Evolutionary conservation across 2,329 filamentous ascomycete genomes (phyloP), one percentile per base, ranked within the genome.

Genomic region (Pseudohalonectria lignicola): DNA sequence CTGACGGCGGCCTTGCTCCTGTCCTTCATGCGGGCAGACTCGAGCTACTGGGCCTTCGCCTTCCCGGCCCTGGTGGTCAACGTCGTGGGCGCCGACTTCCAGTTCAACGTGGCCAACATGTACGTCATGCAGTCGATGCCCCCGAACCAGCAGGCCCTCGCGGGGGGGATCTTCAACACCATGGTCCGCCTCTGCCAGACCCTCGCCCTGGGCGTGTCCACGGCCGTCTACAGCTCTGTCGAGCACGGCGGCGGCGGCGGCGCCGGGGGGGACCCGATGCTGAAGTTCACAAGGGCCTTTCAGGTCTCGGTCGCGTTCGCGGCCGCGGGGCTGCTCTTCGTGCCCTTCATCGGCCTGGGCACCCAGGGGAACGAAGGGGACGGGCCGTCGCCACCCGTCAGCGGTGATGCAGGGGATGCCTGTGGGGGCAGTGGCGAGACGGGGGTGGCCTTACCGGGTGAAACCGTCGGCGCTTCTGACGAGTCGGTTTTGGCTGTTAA

Each of bases 51-150:
- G 79, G 69, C 69, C 0, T 75, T 79, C 42, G 65, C 71, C 5
- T 83, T 83, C 50, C 76, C 78, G 0, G 67, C 68, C 0, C 55
- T 82, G 29, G 55, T 76, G 5, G 54, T 83, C 19, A 68, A 70
- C 17, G 78, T 82, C 1, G 60, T 80, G 4, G 79, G 79, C 1
- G 77, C 77, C 0, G 80, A 83, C 49, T 70, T 84, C 25, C 72
- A 82, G 41, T 83, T 82, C 53, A 81, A 82, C 42, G 78, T 83
- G 17, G 71, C 74, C 4, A 83, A 84, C 47, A 79, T 83, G 69
- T 83, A 82, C 45, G 77, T 83, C 39, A 74, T 82, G 64, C 76
- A 74, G 4, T 74, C 73, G 0, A 67, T 83, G 37, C 75, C 76
- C 0, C 53, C 61, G 1, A 62, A 70, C n/a, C 72, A 80, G 45